phyloP scores from a whole-genome alignment of 495 filamentous ascomycete genomes.

The Penicillium cinerascens region DNA sequence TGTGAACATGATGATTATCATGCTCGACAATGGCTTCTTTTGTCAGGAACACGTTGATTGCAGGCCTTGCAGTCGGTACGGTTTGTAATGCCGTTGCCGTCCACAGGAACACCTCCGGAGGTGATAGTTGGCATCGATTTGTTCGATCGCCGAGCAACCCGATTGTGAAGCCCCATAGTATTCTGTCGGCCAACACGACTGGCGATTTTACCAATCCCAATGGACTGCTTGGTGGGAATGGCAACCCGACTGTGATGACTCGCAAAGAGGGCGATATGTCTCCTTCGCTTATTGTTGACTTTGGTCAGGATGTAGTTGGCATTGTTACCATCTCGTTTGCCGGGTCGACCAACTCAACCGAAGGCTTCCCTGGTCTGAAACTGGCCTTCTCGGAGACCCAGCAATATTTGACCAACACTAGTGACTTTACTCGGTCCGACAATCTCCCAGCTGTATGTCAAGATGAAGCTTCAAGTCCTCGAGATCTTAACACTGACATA shows the following conservation, averaged over 20 bases:
- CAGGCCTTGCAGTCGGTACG: no score
- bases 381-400: slow-evolving; percentile 46
- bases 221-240: not conserved
- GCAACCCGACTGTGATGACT: slow-evolving; percentile 7
- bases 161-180: slow-evolving; percentile 6
- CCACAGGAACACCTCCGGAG: not conserved
- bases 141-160: slow-evolving; percentile 7
- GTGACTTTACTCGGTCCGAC: slow-evolving; percentile 44
- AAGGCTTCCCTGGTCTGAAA: slow-evolving; percentile 31
- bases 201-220: slow-evolving; percentile 3
- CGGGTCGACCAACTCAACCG: slow-evolving; percentile 21
- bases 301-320: slow-evolving; percentile 44
- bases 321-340: slow-evolving; percentile 26
- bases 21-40: no score
- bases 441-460: slow-evolving; percentile 23
- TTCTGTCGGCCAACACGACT: slow-evolving; percentile 1
- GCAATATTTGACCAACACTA: slow-evolving; percentile 37
- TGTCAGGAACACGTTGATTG: no score
- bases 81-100: not conserved
- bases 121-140: slow-evolving; percentile 7
- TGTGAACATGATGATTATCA: not conserved
- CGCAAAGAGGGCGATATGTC: slow-evolving; percentile 3
- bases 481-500: not conserved
- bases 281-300: slow-evolving; percentile 38
- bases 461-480: not conserved